Percentiles rank a stretch among this genome's conserved stretches.
These are phyloP conservation scores for Cryptococcus wingfieldii DNA, from an alignment of 1,284 basidiomycete species.

Conservation along the genomic window DNA sequence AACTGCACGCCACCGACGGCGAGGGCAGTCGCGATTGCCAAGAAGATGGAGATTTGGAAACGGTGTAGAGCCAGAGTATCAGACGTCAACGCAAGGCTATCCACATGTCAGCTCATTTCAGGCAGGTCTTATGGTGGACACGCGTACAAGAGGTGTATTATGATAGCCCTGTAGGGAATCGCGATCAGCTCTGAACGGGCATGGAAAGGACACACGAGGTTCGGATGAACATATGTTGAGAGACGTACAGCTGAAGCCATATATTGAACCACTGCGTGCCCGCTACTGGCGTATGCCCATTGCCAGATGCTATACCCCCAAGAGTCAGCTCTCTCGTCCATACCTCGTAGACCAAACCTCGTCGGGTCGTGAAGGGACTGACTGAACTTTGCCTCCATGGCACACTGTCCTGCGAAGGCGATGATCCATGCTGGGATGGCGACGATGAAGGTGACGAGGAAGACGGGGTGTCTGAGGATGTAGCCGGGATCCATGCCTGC, in stretches of 20 bases:
- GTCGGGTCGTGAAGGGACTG: neutral
- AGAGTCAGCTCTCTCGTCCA: neutral
- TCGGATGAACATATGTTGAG: neutral
- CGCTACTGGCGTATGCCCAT: conserved; percentile 48
- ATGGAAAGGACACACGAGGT: conserved; percentile 2
- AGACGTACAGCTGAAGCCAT: conserved; percentile 52
- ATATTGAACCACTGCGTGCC: conserved; percentile 88
- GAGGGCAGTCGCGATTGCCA: conserved; percentile 81
- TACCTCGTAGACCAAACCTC: neutral
- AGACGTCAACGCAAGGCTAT: conserved; percentile 35
- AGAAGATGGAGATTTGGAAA: conserved; percentile 76
- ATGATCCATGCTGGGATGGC: conserved; percentile 85
- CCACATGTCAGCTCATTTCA: neutral
- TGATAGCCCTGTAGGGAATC: conserved; percentile 25
- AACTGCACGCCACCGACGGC: conserved; percentile 55
- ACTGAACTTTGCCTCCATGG: conserved; percentile 30
- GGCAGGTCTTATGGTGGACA: neutral
- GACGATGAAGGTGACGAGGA: conserved; percentile 78
- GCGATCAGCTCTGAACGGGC: conserved; percentile 59
- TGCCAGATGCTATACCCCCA: conserved; percentile 7
- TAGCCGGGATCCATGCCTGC: conserved; percentile 33
- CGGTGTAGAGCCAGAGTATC: conserved; percentile 40
- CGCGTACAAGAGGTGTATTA: conserved; percentile 43
- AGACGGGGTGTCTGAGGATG: conserved; percentile 82
- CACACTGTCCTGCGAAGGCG: conserved; percentile 51